Base-by-base conservation (phyloP, 2,329 filamentous ascomycete species). In the Raffaelea arxii region DNA sequence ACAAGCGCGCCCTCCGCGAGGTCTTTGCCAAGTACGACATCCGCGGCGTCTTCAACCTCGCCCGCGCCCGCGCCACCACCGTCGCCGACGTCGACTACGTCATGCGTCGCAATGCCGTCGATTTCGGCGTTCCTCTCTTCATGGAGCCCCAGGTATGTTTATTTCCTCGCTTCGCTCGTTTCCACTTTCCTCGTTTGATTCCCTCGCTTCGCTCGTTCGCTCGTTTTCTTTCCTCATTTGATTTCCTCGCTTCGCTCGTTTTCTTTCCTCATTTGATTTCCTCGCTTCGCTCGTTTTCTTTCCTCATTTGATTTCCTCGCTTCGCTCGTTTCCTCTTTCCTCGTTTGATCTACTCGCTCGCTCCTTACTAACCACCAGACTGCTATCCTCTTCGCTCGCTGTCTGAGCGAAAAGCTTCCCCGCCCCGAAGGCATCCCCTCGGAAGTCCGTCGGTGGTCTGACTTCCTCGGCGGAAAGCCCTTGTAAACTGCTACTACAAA, bases 11-110 rank as follows among this genome's bases (percentile, higher is more conserved):
- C 49, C 80, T 98, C 53, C 81, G 92, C 55, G 88, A 95, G 62
- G 90, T 96, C 30, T 98, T 98, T 71, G 72, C 91, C 76, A 94
- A 94, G 76, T 89, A 97, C 68, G 84, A 97, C 65, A 94, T 98
- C 66, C 81, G 85, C 49, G 92, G 92, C 59, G 86, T 89, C 51
- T 98, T 98, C 77, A 97, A 97, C 74, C 71, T 98, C 59, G 89
- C 91, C 49, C 80, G 84, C 66, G 79, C 78, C 56, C 77, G 90
- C 60, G 92, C 82, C 51, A 90, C 86, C 74, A 91, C 85, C 32
- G 74, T 87, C 51, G 71, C 86, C 51, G 92, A 98, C 62, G 87
- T 94, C 60, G 90, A 98, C 72, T 98, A 98, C 60, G 89, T 98
- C 48, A 97, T 97, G 91, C 81, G 92, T 60, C 81, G 92, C 63